phyloP scores from a whole-genome alignment of 768 basidiomycete genomes.

The Collybia sordida region DNA sequence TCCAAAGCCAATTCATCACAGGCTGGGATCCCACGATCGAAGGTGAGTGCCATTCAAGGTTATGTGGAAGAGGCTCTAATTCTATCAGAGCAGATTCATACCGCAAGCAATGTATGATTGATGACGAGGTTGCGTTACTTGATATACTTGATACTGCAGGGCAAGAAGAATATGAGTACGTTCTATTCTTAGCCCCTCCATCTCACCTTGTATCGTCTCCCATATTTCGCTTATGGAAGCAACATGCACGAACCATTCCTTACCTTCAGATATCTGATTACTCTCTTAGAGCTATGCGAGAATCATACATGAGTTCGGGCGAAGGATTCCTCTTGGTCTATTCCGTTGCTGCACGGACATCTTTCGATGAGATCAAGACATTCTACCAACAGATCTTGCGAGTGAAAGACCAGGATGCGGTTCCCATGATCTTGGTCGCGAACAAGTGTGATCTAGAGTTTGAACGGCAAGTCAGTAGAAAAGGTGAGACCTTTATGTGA shows the following conservation, averaged over 20 bases:
- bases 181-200: conserved; percentile 1
- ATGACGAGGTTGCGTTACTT: too few species aligned
- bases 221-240: background rate
- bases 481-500: conserved; percentile 51
- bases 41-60: conserved; percentile 39
- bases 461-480: conserved; percentile 94
- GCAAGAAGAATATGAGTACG: too few species aligned
- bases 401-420: conserved; percentile 94
- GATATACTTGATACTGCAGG: too few species aligned
- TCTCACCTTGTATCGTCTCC: background rate
- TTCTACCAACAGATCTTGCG: conserved; percentile 96
- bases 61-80: conserved; percentile 36
- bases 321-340: conserved; percentile 98
- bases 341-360: conserved; percentile 94
- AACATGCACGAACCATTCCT: background rate
- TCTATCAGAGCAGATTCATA: conserved; percentile 80
- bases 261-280: conserved; percentile 1
- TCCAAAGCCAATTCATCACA: conserved; percentile 91
- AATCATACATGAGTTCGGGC: conserved; percentile 98
- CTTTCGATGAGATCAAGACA: conserved; percentile 94
- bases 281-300: conserved; percentile 84
- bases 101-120: conserved; percentile 8
- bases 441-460: conserved; percentile 97
- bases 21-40: conserved; percentile 97
- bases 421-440: conserved; percentile 94